phyloP scores from a whole-genome alignment of 163 green algal species.

The Smithsoniella earleae region DNA sequence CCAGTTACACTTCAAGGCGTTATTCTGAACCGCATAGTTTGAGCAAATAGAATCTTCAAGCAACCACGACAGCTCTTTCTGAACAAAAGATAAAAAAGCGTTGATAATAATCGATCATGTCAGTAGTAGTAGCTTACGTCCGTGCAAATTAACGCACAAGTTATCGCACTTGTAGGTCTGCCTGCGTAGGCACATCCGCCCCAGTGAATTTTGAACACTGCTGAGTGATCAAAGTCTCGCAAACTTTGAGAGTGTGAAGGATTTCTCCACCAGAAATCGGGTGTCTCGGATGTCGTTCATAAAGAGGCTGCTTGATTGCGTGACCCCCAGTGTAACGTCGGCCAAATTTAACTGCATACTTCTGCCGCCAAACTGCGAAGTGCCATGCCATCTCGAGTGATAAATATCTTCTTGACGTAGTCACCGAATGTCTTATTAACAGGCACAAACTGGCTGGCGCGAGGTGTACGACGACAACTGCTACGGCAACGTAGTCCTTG shows the following conservation, averaged over 20 bases:
- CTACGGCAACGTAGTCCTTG: too few species aligned
- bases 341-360: background rate
- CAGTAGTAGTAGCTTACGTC: background rate
- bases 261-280: background rate
- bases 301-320: background rate
- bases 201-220: background rate
- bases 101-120: background rate
- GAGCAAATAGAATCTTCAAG: conserved; percentile 7
- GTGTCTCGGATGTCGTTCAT: background rate
- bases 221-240: background rate
- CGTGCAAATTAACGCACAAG: background rate
- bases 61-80: conserved; percentile 16
- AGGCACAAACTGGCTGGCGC: too few species aligned
- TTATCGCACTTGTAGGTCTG: background rate
- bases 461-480: too few species aligned
- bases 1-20: background rate
- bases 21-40: background rate
- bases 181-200: background rate
- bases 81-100: background rate
- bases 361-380: too few species aligned
- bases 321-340: background rate
- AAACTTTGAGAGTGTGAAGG: background rate
- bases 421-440: too few species aligned
- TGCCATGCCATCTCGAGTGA: too few species aligned
- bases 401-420: too few species aligned